A percentile compares a stretch with the other conserved stretches of the same genome.
phyloP scores from a whole-genome alignment of 257 asterid species.

The Leptodermis oblonga region DNA sequence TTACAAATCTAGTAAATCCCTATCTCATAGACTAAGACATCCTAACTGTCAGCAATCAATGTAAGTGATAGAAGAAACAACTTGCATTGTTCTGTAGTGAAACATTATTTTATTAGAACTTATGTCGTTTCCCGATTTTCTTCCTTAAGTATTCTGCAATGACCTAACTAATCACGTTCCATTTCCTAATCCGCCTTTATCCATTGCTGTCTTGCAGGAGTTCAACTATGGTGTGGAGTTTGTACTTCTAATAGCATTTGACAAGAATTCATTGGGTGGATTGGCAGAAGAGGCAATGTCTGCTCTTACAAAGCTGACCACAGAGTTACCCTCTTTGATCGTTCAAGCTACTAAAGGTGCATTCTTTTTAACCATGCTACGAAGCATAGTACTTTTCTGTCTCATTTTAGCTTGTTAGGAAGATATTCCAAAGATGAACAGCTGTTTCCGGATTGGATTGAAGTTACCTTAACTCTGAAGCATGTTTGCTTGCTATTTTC shows the following conservation, averaged over 20 bases:
- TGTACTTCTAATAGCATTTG: slow-evolving; percentile 56
- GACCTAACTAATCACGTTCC: background rate
- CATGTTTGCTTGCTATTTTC: background rate
- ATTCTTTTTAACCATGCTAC: slow-evolving; percentile 1
- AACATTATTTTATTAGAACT: no score
- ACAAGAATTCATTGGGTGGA: slow-evolving; percentile 42
- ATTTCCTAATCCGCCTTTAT: background rate
- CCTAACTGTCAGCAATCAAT: background rate
- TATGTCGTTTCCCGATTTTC: background rate
- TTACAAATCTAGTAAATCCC: no score
- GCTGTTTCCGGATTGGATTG: background rate
- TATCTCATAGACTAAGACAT: background rate
- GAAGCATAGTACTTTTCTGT: background rate
- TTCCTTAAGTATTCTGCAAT: background rate
- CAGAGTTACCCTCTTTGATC: slow-evolving; percentile 63
- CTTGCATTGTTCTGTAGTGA: background rate
- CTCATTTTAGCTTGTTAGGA: slow-evolving; percentile 6
- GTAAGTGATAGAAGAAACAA: background rate
- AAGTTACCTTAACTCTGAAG: background rate
- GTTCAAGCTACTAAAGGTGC: slow-evolving; percentile 77
- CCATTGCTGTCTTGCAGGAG: slow-evolving; percentile 46
- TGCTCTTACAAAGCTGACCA: slow-evolving; percentile 44
- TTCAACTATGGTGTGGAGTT: slow-evolving; percentile 74
- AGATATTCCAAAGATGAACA: background rate
- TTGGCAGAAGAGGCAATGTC: slow-evolving; percentile 63